Base-by-base conservation (phyloP, 1,139 yeast genomes). In the Hansenula anomala region DNA sequence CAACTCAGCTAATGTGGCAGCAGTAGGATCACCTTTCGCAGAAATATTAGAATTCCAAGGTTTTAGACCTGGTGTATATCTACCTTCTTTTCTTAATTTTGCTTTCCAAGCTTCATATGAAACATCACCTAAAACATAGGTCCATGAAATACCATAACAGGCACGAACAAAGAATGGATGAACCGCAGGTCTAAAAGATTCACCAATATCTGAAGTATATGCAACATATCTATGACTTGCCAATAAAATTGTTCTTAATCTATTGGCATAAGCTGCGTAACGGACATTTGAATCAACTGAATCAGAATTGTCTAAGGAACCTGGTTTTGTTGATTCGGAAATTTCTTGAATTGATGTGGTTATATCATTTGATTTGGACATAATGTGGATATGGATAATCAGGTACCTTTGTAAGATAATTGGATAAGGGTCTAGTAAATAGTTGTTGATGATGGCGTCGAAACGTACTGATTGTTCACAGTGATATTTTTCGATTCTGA, bases 141-240 rank as follows among this genome's bases (percentile, higher is more conserved):
- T 64, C 95, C 95, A 86, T 6, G 90, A 81, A 28, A 86, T 63
- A 23, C 80, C 88, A 57, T 86, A 86, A 27, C 92, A 85, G 2
- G 76, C 50, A 18, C 67, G 70, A 16, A 86, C 94, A 27, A 80
- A 43, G 30, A 54, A 52, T 1, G 94, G 90, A 52, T 80, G 84
- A 8, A 88, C 92, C 16, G 86, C 84, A 0, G 95, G 95, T 40
- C 95, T 71, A 62, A 86, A 86, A n/a, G 92, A 83, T 57, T 86
- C 95, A 19, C 95, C 95, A 47, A 86, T 79, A 56, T 86, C 95
- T 0, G 92, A 83, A 7, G 95, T 85, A 60, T 86, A 86, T 3
- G 95, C 95, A 20, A 86, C 87, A 55, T 86, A 86, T 50, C 95
- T 65, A 55, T 83, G 92, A n/a, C 90, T 77, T 8, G 94, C 89